Evolutionary conservation across 2,329 filamentous ascomycete species (phyloP).

Genomic region (Colletotrichum euphorbiae): DNA sequence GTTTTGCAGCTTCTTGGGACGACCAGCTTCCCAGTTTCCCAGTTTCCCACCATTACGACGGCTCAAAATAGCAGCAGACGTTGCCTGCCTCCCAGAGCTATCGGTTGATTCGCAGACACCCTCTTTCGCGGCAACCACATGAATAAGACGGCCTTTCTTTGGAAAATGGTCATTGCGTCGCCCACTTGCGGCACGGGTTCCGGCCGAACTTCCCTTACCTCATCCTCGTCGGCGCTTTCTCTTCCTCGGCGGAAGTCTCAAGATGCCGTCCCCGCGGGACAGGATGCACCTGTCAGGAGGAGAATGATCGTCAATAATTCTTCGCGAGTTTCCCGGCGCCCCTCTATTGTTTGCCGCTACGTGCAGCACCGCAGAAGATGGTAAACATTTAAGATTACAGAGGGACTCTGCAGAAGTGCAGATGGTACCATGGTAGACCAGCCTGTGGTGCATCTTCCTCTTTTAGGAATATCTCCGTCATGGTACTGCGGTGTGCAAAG

Average conservation of each 20-base stretch:
- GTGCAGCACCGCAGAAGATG: constrained; percentile 28
- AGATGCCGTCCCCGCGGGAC: constrained; percentile 25
- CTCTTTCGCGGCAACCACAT: constrained; percentile 10
- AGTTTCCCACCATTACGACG: constrained; percentile 6
- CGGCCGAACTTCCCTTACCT: constrained; percentile 24
- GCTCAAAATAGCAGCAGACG: constrained; percentile 36
- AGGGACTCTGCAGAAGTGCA: constrained; percentile 41
- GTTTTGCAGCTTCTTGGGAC: constrained; percentile 22
- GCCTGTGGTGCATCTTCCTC: constrained; percentile 26
- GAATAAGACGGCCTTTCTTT: constrained; percentile 23
- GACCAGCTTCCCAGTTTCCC: constrained; percentile 4
- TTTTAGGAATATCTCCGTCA: constrained; percentile 20
- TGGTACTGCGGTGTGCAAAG: constrained; percentile 11
- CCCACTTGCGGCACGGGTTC: constrained; percentile 15
- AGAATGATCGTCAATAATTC: constrained; percentile 29
- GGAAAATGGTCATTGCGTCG: constrained; percentile 24
- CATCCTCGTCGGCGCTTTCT: constrained; percentile 26
- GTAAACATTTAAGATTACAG: constrained; percentile 42
- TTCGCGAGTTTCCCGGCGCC: constrained; percentile 32
- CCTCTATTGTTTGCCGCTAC: constrained; percentile 37
- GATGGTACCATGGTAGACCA: constrained; percentile 32
- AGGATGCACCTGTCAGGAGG: constrained; percentile 39
- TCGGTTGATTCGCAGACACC: constrained; percentile 25
- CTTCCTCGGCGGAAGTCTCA: constrained; percentile 31
- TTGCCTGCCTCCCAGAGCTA: constrained; percentile 8